Evolutionary conservation across 371 early-diverging fungal species (phyloP), one percentile per base, ranked within the genome.

Genomic region (Mortierella sp.): DNA sequence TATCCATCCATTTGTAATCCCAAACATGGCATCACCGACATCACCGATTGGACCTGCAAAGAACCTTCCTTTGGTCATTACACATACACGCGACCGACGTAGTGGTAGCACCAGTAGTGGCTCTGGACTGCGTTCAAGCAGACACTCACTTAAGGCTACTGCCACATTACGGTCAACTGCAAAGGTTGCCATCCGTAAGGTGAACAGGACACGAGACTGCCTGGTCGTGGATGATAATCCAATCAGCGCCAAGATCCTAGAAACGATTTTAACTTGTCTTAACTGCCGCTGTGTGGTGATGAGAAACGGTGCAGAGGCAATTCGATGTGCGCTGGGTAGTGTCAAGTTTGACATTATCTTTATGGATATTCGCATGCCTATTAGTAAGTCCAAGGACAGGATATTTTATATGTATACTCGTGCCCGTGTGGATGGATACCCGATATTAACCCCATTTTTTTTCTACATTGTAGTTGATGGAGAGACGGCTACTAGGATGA

Each of bases 301-400:
- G 38, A 88, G 92, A 33, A 97, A 96, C 65, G 98, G 97, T 9
- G 96, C 95, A 5, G 97, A 96, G 77, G 96, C 96, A 0, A 89
- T 97, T 68, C 92, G 95, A 45, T 92, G 90, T 65, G 95, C 95
- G 1, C 94, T 97, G 92, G 95, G 95, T 0, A 91, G 93, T 60
- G 92, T 95, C 28, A 91, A 89, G 73, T 98, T 95, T 85, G 96
- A 96, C 69, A 87, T 96, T 32, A 96, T 98, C 41, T 96, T 98
- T 69, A 94, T 96, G 94, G 96, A 96, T 70, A 92, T 95, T n/a
- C 87, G 92, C 10, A 96, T 97, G 96, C 97, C 97, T 1, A 94
- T 96, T 53, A 88, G 94, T 94, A 90, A 88, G 92, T 88, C n/a
- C 24, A 15, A 7, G 22, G 47, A 28, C 3, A 21, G 13, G 7